Conservation (phyloP, 129 eudicot species). For the Ambrosia trifida region DNA sequence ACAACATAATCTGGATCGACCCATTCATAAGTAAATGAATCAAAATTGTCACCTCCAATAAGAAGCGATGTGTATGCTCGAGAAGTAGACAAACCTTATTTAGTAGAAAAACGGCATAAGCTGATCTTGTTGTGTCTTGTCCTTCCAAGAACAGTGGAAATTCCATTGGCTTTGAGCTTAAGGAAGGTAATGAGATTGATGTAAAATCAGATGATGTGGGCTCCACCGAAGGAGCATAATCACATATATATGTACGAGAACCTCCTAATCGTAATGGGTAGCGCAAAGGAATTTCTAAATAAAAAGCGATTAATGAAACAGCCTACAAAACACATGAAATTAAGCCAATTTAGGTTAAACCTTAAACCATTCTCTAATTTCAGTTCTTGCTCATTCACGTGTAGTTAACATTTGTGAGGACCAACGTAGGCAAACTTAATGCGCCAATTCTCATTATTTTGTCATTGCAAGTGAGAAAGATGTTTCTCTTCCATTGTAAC, state of each 20-base stretch:
- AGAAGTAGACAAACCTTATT: conserved; percentile 66
- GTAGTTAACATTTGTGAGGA: background rate
- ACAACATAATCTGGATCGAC: background rate
- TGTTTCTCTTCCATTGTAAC: background rate
- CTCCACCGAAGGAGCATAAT: conserved; percentile 78
- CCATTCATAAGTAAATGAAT: background rate
- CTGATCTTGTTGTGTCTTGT: conserved; percentile 97
- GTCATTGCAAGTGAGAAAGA: background rate
- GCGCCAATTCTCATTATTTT: background rate
- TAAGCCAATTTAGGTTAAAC: background rate
- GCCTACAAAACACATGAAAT: conserved; percentile 53
- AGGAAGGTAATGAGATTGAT: conserved; percentile 39
- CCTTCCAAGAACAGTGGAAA: conserved; percentile 97
- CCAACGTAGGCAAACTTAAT: conserved; percentile 11
- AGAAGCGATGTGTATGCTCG: background rate
- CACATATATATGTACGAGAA: conserved; percentile 92
- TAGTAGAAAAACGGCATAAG: conserved; percentile 92
- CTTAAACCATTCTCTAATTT: background rate
- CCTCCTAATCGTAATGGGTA: conserved; percentile 89
- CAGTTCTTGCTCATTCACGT: conserved; percentile 2
- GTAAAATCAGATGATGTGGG: conserved; percentile 52
- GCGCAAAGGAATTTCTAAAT: conserved; percentile 88
- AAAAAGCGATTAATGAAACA: conserved; percentile 77
- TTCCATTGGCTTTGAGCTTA: conserved; percentile 63
- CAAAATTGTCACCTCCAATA: background rate